Evolutionary conservation across 805 yeast species (phyloP).

Genomic region (Myxozyma vanderwaltii): DNA sequence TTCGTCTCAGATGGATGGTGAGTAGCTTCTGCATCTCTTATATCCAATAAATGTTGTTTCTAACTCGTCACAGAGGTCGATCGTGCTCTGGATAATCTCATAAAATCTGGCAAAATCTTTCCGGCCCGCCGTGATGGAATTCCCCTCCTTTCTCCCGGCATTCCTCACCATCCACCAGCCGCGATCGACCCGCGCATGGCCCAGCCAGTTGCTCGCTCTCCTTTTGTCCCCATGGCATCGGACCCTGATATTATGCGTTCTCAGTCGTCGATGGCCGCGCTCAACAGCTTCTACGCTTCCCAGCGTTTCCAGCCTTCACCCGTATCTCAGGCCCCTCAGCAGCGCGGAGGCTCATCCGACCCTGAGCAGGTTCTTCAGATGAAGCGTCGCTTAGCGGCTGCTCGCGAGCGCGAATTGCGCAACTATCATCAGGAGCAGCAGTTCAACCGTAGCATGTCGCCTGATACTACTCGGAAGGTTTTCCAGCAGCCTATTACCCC

Average conservation of each 20-base stretch:
- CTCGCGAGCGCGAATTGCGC: slow-evolving; percentile 35
- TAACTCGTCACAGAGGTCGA: slow-evolving; percentile 29
- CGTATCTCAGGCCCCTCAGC: slow-evolving; percentile 13
- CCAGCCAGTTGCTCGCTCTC: slow-evolving; percentile 29
- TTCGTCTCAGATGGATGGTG: slow-evolving; percentile 33
- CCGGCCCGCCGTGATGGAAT: slow-evolving; percentile 34
- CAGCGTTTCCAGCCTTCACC: slow-evolving; percentile 31
- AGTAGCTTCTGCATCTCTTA: neutral
- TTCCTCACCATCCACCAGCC: slow-evolving; percentile 25
- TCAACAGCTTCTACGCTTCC: slow-evolving; percentile 22
- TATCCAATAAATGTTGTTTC: neutral
- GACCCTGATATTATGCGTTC: slow-evolving; percentile 31
- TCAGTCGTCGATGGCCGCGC: slow-evolving; percentile 30
- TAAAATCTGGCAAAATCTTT: slow-evolving; percentile 35
- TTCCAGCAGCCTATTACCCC: slow-evolving; percentile 11
- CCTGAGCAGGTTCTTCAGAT: slow-evolving; percentile 34
- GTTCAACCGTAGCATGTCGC: slow-evolving; percentile 34
- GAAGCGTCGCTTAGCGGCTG: slow-evolving; percentile 35
- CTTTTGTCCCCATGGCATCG: slow-evolving; percentile 20
- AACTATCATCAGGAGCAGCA: slow-evolving; percentile 36
- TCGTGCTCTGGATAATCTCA: slow-evolving; percentile 35
- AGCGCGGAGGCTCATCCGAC: slow-evolving; percentile 13
- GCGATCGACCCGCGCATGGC: slow-evolving; percentile 34
- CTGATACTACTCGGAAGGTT: slow-evolving; percentile 29
- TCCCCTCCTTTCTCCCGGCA: slow-evolving; percentile 17